Evolutionary conservation across 2,329 filamentous ascomycete genomes (phyloP), one percentile per base, ranked within the genome.

Genomic region (Aspergillus intermedius): DNA sequence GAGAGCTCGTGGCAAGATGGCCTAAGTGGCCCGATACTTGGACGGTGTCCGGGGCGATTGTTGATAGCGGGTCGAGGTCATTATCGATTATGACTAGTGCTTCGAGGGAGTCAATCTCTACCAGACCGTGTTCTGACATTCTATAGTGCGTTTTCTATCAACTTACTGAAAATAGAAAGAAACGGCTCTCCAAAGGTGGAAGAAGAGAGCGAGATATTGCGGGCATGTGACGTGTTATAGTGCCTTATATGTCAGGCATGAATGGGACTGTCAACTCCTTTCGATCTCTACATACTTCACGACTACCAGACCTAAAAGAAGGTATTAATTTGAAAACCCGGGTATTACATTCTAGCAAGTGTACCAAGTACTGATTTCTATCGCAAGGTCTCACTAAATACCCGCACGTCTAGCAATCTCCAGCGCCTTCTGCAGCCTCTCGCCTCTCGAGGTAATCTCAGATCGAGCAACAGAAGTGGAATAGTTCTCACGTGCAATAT

Each of bases 401-500:
- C 17, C 37, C 3, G 19, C 17, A 3, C 17, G 37, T 40, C 37
- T 40, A 7, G 37, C 37, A 40, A 70, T 60, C 5, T 63, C 65
- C 45, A 64, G 56, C 3, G 63, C 67, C 42, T 57, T 58, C 46
- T 68, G 63, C 15, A 79, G 58, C 9, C 67, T 73, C 34, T 65
- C 56, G 1, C 78, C 68, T 47, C 80, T 73, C 1, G 61, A 64
- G 0, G 51, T 55, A 13, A 84, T 54, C 30, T 70, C 68, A 41
- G 64, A 62, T 5, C 81, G 67, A 21, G 63, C 65, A n/a, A 66
- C 64, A 35, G 68, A 71, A 0, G 72, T 69, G 0, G 59, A 58
- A 2, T 62, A 61, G 17, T 75, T 72, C 57, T 87, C 83, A 0
- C 77, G 80, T 0, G 81, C 81, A 55, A 87, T 78, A n/a, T 67